Evolutionary conservation across 352 stramenopile genomes (phyloP).

Genomic region (Phytophthora constricta): DNA sequence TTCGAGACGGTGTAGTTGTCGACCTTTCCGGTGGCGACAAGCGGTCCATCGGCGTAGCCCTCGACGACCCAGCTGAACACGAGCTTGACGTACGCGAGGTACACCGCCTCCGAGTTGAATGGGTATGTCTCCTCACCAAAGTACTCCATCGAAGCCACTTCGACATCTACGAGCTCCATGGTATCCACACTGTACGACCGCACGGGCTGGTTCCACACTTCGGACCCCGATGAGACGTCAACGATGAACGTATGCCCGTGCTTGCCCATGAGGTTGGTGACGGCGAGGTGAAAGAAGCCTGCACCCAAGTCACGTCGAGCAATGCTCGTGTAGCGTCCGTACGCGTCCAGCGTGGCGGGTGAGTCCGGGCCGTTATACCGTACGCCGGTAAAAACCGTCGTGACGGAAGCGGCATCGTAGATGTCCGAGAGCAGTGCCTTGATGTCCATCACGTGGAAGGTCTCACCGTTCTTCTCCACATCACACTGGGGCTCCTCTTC

Average conservation of each 20-base stretch:
- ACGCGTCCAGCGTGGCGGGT: conserved; percentile 34
- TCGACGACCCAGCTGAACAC: conserved; percentile 59
- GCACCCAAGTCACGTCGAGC: conserved; percentile 54
- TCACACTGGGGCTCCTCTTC: conserved; percentile 49
- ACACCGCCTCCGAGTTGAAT: conserved; percentile 50
- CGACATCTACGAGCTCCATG: conserved; percentile 37
- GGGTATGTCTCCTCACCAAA: conserved; percentile 47
- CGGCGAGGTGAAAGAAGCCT: conserved; percentile 57
- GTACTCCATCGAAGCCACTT: conserved; percentile 35
- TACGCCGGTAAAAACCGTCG: conserved; percentile 50
- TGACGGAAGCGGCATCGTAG: conserved; percentile 40
- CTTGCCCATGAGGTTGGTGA: conserved; percentile 56
- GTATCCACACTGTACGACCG: conserved; percentile 45
- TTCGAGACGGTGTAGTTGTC: conserved; percentile 37
- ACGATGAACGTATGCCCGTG: conserved; percentile 55
- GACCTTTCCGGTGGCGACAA: conserved; percentile 34
- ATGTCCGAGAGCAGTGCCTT: conserved; percentile 53
- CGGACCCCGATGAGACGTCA: conserved; percentile 38
- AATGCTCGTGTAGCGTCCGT: conserved; percentile 49
- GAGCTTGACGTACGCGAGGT: conserved; percentile 53
- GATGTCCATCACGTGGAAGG: conserved; percentile 56
- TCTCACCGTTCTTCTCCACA: conserved; percentile 46
- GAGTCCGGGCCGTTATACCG: conserved; percentile 46
- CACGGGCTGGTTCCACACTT: conserved; percentile 72
- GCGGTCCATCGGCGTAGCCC: conserved; percentile 43